phyloP scores from a whole-genome alignment of 2,329 filamentous ascomycete genomes.

The Apiospora marii region DNA sequence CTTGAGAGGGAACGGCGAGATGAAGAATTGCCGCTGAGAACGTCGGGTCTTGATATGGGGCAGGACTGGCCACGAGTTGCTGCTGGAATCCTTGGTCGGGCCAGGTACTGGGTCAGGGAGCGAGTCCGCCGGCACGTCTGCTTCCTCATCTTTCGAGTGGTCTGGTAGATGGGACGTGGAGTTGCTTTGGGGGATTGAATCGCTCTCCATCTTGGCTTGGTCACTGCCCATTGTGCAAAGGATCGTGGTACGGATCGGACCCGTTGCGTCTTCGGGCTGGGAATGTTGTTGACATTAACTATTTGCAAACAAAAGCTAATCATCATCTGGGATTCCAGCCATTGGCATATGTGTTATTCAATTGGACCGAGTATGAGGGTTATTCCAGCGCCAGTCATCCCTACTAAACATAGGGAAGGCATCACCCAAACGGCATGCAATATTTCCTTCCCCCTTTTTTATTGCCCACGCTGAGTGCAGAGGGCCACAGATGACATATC shows the following conservation, averaged over 20 bases:
- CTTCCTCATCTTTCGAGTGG: background rate
- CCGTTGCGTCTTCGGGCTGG: background rate
- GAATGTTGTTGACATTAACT: background rate
- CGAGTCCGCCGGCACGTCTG: background rate
- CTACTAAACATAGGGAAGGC: background rate
- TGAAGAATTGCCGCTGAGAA: conserved; percentile 17
- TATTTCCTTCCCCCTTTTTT: background rate
- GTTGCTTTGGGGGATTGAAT: background rate
- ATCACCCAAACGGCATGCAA: background rate
- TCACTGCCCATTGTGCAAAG: background rate
- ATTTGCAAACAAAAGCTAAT: background rate
- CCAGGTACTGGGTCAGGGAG: background rate
- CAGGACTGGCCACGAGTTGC: background rate
- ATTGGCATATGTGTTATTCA: background rate
- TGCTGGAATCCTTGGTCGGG: background rate
- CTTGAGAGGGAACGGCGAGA: conserved; percentile 19
- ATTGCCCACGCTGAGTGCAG: background rate
- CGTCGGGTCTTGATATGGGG: background rate
- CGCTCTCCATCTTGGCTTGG: background rate
- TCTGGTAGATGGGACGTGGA: background rate
- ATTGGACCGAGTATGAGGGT: background rate
- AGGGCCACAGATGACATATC: background rate
- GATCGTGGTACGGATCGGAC: background rate
- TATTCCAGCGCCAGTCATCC: background rate
- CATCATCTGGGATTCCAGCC: background rate